Percentiles rank a stretch among this genome's conserved stretches.
Conservation (phyloP, 768 basidiomycete species). For the Boletellus emodensis region DNA sequence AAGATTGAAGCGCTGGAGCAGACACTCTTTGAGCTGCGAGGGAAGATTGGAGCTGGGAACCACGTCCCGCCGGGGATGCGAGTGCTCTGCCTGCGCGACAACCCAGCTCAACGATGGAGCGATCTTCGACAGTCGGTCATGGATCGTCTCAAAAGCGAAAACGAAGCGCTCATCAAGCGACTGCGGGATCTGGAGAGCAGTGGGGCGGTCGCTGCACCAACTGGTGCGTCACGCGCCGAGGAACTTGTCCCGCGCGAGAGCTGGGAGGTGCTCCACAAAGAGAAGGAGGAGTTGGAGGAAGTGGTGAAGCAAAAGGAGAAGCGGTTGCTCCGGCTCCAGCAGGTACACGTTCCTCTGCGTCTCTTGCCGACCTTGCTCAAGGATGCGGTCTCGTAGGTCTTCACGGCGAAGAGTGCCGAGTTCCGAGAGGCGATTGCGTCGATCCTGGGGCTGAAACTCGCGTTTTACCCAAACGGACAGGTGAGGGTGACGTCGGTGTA, state of each 20-base stretch:
- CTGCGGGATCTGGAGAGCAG: constrained; percentile 57
- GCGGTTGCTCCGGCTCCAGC: constrained; percentile 69
- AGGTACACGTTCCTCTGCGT: constrained; percentile 42
- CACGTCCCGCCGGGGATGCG: constrained; percentile 71
- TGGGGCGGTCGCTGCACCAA: constrained; percentile 23
- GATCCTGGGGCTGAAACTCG: constrained; percentile 86
- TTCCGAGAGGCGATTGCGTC: constrained; percentile 89
- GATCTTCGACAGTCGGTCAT: constrained; percentile 72
- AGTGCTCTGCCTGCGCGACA: constrained; percentile 65
- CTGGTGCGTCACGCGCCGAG: constrained; percentile 12
- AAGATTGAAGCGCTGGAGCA: constrained; percentile 75
- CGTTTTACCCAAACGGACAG: constrained; percentile 87
- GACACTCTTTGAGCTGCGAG: constrained; percentile 69
- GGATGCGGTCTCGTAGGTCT: constrained; percentile 50
- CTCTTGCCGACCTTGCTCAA: too few species aligned
- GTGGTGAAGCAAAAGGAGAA: constrained; percentile 77
- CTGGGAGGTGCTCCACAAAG: constrained; percentile 66
- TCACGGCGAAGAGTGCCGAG: constrained; percentile 79
- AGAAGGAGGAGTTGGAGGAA: constrained; percentile 65
- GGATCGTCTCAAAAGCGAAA: constrained; percentile 77
- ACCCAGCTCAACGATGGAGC: constrained; percentile 81
- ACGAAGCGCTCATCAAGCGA: constrained; percentile 70
- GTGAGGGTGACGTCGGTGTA: constrained; percentile 89
- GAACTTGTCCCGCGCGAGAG: constrained; percentile 71
- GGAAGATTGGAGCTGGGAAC: constrained; percentile 70